Percentiles rank a stretch among this genome's conserved stretches.
These are phyloP conservation scores for Kwoniella sp. DNA, from an alignment of 768 basidiomycete genomes.

Conservation along the genomic window DNA sequence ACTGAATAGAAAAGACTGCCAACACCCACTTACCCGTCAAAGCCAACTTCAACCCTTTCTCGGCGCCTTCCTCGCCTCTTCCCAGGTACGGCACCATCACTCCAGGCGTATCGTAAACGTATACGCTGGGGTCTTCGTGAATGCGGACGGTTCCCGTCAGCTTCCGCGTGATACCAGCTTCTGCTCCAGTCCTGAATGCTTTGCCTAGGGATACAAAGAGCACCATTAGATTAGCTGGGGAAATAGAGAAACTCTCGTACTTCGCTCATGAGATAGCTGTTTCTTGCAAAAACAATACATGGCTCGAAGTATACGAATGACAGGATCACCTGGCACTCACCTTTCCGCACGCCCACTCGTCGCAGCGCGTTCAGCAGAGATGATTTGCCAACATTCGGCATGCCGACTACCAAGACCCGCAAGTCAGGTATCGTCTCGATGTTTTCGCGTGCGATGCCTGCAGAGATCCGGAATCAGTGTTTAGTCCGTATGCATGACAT, in stretches of 20 bases:
- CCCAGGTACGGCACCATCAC: conserved; percentile 97
- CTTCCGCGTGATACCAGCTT: conserved; percentile 86
- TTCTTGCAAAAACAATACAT: too few relatives aligned
- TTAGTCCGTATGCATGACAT: too few relatives aligned
- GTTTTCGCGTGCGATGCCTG: conserved; percentile 71
- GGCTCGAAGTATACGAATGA: too few relatives aligned
- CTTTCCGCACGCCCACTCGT: conserved; percentile 80
- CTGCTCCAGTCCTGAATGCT: conserved; percentile 82
- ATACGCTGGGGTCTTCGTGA: conserved; percentile 73
- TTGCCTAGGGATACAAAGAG: conserved; percentile 73
- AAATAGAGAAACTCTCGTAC: background rate
- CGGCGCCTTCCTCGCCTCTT: conserved; percentile 77
- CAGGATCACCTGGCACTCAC: conserved; percentile 60
- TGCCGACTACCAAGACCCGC: conserved; percentile 90
- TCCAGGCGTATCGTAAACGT: conserved; percentile 94
- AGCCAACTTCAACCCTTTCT: conserved; percentile 88
- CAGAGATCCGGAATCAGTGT: too few relatives aligned
- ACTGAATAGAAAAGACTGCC: background rate
- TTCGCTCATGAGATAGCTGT: too few relatives aligned
- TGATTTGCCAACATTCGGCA: conserved; percentile 97
- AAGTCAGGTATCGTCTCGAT: conserved; percentile 65
- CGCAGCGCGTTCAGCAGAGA: conserved; percentile 89
- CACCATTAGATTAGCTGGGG: background rate
- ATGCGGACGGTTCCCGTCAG: conserved; percentile 87
- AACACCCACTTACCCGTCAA: conserved; percentile 69